phyloP scores from a whole-genome alignment of 2,329 filamentous ascomycete genomes.

The Leptoxyphium fumago region DNA sequence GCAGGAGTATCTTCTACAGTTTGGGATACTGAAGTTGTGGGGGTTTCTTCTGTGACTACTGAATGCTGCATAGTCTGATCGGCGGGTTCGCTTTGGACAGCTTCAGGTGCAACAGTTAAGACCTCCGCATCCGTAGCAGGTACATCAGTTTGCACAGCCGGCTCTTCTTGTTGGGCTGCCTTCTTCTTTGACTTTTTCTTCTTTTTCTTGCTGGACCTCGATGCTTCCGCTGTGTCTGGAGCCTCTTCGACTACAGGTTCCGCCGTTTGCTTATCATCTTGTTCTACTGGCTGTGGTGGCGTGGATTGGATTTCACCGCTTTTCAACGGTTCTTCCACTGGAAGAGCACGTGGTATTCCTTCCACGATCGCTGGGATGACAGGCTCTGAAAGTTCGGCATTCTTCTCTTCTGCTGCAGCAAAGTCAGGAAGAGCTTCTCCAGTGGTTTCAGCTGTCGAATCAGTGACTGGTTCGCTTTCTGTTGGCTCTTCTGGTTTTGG shows the following conservation, averaged over 20 bases:
- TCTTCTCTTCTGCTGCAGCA: conserved; percentile 1
- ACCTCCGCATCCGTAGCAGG: neutral
- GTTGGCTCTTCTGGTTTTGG: neutral
- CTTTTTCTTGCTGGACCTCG: neutral
- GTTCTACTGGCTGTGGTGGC: conserved; percentile 1
- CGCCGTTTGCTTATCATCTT: neutral
- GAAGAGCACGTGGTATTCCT: no score
- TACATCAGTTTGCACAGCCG: neutral
- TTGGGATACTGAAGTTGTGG: no score
- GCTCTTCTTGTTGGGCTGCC: conserved; percentile 1
- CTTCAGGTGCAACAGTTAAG: neutral
- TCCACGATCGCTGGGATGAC: no score
- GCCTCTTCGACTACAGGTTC: neutral
- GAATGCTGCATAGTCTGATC: neutral
- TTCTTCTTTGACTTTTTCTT: neutral
- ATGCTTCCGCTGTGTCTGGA: neutral
- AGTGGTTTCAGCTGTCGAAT: neutral
- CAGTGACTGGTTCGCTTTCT: neutral
- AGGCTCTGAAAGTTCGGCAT: conserved; percentile 2
- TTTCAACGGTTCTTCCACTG: no score
- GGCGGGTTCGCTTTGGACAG: neutral
- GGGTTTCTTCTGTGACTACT: no score
- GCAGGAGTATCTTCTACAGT: no score
- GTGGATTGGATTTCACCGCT: no score
- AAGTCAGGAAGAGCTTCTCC: neutral